Evolutionary conservation across 139 green algal species (phyloP), one percentile per base, ranked within the genome.

Genomic region (Closterium sp.): DNA sequence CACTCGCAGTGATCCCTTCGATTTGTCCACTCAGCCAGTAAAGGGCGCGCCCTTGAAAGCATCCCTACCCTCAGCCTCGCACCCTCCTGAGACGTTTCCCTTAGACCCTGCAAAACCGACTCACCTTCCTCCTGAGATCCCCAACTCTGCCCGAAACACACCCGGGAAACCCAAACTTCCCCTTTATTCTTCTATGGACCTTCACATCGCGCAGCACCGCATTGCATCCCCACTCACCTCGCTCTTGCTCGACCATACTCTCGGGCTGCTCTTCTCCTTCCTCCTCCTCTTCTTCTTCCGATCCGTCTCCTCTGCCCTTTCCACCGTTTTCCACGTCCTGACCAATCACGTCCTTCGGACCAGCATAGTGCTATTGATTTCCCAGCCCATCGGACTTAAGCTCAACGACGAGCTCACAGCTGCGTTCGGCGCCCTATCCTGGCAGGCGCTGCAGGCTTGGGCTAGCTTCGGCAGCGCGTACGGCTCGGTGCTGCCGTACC

Each of bases 221-320:
- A 88, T 88, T 34, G 85, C 85, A 88, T 88, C 85, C 85, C 85
- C 85, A 32, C 29, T 31, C 0, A 88, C 85, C 85, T 88, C 85
- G 0, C 29, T 88, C 85, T 0, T 88, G 0, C 85, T 88, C 24
- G 29, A 88, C 85, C 28, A 88, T 24, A 22, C 28, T 10, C 29
- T 88, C 6, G 29, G 62, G 62, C 62, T 79, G 24, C 29, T 34
- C 28, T 88, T 88, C 29, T 34, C 85, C 29, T 10, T 88, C 29
- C 28, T 88, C 85, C 85, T 88, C 27, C 28, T 34, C 29, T 88
- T 31, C 28, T 88, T 31, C 29, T 24, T 34, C 29, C 85, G 1
- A 88, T 30, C 29, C 0, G 24, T 79, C 9, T 13, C 62, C 0
- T 79, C 62, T 0, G 62, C 62, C 11, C 0, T 79, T 13, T 79